Base-by-base conservation (phyloP, 305 asterid genomes). In the Salvia sclarea region DNA sequence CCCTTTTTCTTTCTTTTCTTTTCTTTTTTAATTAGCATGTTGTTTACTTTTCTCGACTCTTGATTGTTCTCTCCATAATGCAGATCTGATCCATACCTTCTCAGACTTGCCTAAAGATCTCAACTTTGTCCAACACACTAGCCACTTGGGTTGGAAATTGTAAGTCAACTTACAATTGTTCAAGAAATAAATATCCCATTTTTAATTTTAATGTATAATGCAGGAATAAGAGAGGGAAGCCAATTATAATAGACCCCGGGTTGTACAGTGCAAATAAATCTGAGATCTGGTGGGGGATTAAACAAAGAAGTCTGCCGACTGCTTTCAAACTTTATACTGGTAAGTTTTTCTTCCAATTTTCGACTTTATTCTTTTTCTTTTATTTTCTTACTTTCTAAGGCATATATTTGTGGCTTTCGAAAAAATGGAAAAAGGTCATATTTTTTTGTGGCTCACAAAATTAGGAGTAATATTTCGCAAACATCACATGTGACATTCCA, bases 281-380 rank as follows among this genome's bases (percentile, higher is more conserved):
- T 40, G 94, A 89, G 76, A 87, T 91, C 72, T 87, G 96, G 95
- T 91, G 95, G 95, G 96, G 72, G 49, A 75, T 89, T 59, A 91
- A 91, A 84, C 98, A 87, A 80, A 89, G 98, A 81, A 83, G 80
- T 60, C 76, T 91, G 38, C 98, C 98, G 0, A 84, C 93, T 69
- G 95, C 96, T 71, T 91, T 89, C 87, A 91, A 85, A 84, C 95
- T 91, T 74, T 91, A 82, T 49, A 89, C 96, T 85, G 98, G 98
- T 89, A 80, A 38, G n/a, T 64, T 53, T 61, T 53, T 0, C 24
- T 70, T 50, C 70, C 20, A 44, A 25, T 44, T 68, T 75, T 37
- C 24, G 25, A 22, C 17, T 30, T 40, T 53, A 53, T 38, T 73
- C 57, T 45, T 16, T 72, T 68, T 61, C 43, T 44, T 30, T 30